phyloP scores from a whole-genome alignment of 495 filamentous ascomycete species.

The Penicillium bovifimosum region DNA sequence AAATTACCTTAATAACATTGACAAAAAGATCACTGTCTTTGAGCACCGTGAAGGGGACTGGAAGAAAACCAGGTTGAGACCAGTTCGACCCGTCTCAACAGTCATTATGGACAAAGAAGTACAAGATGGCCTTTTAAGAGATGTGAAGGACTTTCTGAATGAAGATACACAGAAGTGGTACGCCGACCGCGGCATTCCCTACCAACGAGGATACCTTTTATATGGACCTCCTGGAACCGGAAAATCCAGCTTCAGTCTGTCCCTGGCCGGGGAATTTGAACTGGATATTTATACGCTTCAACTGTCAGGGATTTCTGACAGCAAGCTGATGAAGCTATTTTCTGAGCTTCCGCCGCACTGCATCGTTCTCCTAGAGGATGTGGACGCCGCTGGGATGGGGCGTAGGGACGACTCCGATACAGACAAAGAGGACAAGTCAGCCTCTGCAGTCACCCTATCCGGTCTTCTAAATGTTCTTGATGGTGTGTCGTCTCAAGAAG shows the following conservation, averaged over 20 bases:
- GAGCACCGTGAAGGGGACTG: constrained; percentile 9
- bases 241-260: constrained; percentile 41
- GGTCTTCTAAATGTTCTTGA: constrained; percentile 66
- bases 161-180: constrained; percentile 64
- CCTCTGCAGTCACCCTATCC: constrained; percentile 42
- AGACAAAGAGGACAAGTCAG: constrained; percentile 9
- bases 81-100: constrained; percentile 64
- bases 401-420: constrained; percentile 2
- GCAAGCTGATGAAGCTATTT: constrained; percentile 42
- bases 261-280: constrained; percentile 54
- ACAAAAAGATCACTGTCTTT: constrained; percentile 13
- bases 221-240: constrained; percentile 33
- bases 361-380: constrained; percentile 63
- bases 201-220: constrained; percentile 34
- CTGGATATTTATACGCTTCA: constrained; percentile 56
- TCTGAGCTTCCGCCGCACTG: constrained; percentile 52
- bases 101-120: constrained; percentile 66
- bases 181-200: constrained; percentile 49
- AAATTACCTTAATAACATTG: constrained; percentile 14
- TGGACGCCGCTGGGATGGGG: constrained; percentile 51
- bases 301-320: constrained; percentile 25
- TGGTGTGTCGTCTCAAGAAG: constrained; percentile 61
- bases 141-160: constrained; percentile 77
- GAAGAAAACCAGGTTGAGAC: constrained; percentile 32
- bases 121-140: constrained; percentile 59